A percentile compares a stretch with the other conserved stretches of the same genome.
phyloP scores from a whole-genome alignment of 805 yeast species.

The Spathaspora passalidarum region DNA sequence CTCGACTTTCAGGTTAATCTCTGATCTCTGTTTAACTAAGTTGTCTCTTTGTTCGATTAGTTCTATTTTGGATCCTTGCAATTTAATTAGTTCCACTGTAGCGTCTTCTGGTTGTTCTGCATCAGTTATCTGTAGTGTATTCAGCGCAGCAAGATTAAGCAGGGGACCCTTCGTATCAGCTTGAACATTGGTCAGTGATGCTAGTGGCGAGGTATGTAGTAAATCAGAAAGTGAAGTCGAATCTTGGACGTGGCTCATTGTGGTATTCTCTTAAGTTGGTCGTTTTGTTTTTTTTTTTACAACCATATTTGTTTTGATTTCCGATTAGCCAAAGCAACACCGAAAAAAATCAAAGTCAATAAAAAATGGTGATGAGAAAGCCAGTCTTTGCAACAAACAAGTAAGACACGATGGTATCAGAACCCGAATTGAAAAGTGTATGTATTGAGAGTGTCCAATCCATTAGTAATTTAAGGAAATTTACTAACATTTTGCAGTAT shows the following conservation, averaged over 20 bases:
- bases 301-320: background rate
- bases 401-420: slow-evolving; percentile 47
- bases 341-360: background rate
- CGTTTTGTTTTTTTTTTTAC: background rate
- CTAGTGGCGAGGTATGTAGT: slow-evolving; percentile 20
- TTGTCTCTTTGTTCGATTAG: slow-evolving; percentile 4
- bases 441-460: slow-evolving; percentile 14
- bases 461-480: background rate
- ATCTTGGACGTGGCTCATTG: slow-evolving; percentile 10
- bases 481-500: slow-evolving; percentile 44
- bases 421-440: slow-evolving; percentile 59
- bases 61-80: slow-evolving; percentile 4
- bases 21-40: slow-evolving; percentile 2
- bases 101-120: background rate
- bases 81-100: background rate
- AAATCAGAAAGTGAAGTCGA: slow-evolving; percentile 25
- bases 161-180: background rate
- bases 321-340: background rate
- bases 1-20: slow-evolving; percentile 2
- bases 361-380: background rate
- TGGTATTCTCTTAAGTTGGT: slow-evolving; percentile 18
- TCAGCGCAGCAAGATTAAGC: background rate
- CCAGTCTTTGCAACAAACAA: background rate
- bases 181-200: background rate
- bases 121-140: background rate